phyloP scores from a whole-genome alignment of 2,329 filamentous ascomycete genomes.

The Scorias spongiosa region DNA sequence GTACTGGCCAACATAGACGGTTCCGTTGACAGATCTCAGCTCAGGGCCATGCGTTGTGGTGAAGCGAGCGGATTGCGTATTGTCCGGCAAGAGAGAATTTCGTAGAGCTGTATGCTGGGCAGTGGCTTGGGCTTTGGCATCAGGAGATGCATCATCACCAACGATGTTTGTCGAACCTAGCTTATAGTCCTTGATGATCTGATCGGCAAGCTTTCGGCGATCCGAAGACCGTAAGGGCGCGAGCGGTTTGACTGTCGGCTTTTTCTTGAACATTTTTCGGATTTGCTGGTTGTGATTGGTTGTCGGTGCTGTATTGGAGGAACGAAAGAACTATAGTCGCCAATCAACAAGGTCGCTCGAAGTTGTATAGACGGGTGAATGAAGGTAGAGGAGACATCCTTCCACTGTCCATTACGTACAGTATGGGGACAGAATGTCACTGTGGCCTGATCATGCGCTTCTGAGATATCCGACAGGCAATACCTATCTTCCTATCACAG shows the following conservation, averaged over 20 bases:
- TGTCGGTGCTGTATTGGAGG: too few relatives aligned
- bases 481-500: too few relatives aligned
- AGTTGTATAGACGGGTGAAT: too few relatives aligned
- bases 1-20: conserved; percentile 48
- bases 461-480: too few relatives aligned
- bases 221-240: conserved; percentile 53
- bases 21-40: conserved; percentile 45
- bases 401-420: too few relatives aligned
- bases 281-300: not conserved
- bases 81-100: conserved; percentile 48
- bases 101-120: conserved; percentile 36
- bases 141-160: conserved; percentile 15
- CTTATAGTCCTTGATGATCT: conserved; percentile 48
- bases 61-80: conserved; percentile 46
- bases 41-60: conserved; percentile 50
- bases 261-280: conserved; percentile 23
- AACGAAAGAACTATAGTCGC: too few relatives aligned
- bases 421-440: too few relatives aligned
- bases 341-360: too few relatives aligned
- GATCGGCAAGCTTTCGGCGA: conserved; percentile 49
- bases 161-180: conserved; percentile 30
- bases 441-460: too few relatives aligned
- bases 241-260: conserved; percentile 45
- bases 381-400: too few relatives aligned
- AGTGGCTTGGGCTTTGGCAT: conserved; percentile 29